Conservation (phyloP, 306 rosid genomes). For the Gastrolobium villosum region DNA sequence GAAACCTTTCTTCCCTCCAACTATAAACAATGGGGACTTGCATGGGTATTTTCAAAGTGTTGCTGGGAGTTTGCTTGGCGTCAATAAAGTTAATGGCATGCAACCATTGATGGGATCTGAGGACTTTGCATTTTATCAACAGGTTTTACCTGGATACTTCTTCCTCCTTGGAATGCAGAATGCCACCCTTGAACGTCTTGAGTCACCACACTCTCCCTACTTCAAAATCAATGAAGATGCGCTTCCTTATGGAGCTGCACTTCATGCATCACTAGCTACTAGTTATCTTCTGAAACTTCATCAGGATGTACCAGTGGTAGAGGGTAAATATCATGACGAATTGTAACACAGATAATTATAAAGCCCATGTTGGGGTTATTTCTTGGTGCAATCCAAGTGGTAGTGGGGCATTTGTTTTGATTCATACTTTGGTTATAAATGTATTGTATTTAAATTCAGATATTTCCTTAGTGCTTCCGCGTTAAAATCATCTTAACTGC, state of each 20-base stretch:
- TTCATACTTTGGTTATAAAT: constrained; percentile 34
- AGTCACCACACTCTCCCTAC: constrained; percentile 67
- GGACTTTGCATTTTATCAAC: constrained; percentile 90
- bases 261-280: constrained; percentile 85
- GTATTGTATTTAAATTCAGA: constrained; percentile 34
- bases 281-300: constrained; percentile 62
- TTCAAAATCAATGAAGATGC: constrained; percentile 81
- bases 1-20: constrained; percentile 73
- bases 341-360: constrained; percentile 51
- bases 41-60: constrained; percentile 68
- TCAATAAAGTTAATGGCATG: constrained; percentile 58
- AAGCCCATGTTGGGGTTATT: constrained; percentile 28
- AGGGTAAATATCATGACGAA: constrained; percentile 64
- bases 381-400: constrained; percentile 22
- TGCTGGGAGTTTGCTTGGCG: constrained; percentile 75
- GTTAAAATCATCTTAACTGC: not conserved
- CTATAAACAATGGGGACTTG: constrained; percentile 70
- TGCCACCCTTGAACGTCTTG: constrained; percentile 53
- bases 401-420: constrained; percentile 9
- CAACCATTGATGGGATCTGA: constrained; percentile 84
- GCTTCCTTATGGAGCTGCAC: constrained; percentile 93
- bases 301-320: constrained; percentile 46
- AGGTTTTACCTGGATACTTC: constrained; percentile 81
- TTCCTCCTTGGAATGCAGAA: constrained; percentile 83
- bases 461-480: constrained; percentile 10